Conservation (phyloP, 768 basidiomycete species). For the Lyophyllum shimeji region DNA sequence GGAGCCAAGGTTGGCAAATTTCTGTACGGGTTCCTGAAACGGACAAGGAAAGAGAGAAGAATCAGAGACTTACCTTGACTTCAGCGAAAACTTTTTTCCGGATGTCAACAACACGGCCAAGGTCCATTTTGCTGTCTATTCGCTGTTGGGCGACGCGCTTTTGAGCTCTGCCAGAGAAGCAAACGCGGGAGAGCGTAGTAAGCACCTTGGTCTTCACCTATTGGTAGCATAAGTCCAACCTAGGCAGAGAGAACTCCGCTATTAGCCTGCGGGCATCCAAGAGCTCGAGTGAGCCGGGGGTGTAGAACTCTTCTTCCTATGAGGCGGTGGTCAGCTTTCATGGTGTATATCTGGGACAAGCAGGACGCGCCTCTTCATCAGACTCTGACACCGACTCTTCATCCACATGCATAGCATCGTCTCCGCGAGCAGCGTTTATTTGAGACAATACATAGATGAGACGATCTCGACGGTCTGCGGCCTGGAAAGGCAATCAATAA, state of each 20-base stretch:
- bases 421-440: conserved; percentile 87
- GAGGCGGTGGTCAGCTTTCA: conserved; percentile 4
- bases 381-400: conserved; percentile 68
- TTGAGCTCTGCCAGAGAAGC: conserved; percentile 81
- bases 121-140: conserved; percentile 82
- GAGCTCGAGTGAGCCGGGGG: conserved; percentile 85
- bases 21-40: conserved; percentile 40
- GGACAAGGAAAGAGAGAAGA: neutral
- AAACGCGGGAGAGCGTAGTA: conserved; percentile 48
- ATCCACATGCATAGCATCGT: conserved; percentile 74
- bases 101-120: conserved; percentile 87
- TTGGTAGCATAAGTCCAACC: conserved; percentile 74
- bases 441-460: conserved; percentile 92
- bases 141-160: conserved; percentile 91
- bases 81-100: conserved; percentile 88
- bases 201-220: conserved; percentile 70
- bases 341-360: neutral
- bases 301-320: conserved; percentile 94
- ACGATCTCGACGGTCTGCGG: conserved; percentile 94
- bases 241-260: conserved; percentile 92
- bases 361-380: conserved; percentile 67
- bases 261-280: conserved; percentile 82
- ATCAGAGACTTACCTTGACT: conserved; percentile 67
- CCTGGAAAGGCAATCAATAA: conserved; percentile 46
- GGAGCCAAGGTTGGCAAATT: conserved; percentile 90